Evolutionary conservation across 805 yeast species (phyloP).

Genomic region (Saturnispora halmiae): DNA sequence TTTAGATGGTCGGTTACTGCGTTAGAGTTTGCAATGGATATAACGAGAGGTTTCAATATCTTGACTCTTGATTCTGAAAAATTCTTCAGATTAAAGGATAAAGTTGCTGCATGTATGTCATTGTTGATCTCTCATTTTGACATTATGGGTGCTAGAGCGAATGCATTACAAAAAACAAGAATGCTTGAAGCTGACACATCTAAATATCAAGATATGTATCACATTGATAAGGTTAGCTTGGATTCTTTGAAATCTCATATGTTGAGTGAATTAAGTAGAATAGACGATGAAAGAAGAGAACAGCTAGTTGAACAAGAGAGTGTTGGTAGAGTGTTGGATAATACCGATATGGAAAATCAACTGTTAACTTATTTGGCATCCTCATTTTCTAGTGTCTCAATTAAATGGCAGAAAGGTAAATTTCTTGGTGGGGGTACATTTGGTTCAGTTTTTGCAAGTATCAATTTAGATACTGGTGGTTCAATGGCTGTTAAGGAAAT

Average conservation of each 20-base stretch:
- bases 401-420: slow-evolving; percentile 95
- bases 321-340: slow-evolving; percentile 86
- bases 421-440: slow-evolving; percentile 93
- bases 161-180: slow-evolving; percentile 51
- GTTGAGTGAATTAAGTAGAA: slow-evolving; percentile 49
- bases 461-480: slow-evolving; percentile 89
- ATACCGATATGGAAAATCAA: slow-evolving; percentile 78
- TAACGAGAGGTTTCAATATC: slow-evolving; percentile 85
- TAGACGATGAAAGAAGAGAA: slow-evolving; percentile 50
- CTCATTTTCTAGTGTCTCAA: slow-evolving; percentile 78
- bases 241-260: slow-evolving; percentile 58
- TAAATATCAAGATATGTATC: slow-evolving; percentile 41
- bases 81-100: slow-evolving; percentile 59
- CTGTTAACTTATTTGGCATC: slow-evolving; percentile 80
- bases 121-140: slow-evolving; percentile 90
- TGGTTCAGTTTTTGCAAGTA: slow-evolving; percentile 89
- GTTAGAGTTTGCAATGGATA: slow-evolving; percentile 89
- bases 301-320: slow-evolving; percentile 37
- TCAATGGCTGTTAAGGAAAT: slow-evolving; percentile 96
- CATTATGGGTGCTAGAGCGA: slow-evolving; percentile 95
- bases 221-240: slow-evolving; percentile 44
- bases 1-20: slow-evolving; percentile 96
- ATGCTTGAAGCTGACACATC: slow-evolving; percentile 45
- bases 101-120: slow-evolving; percentile 92
- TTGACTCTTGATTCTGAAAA: slow-evolving; percentile 70